Base-by-base conservation (phyloP, 768 basidiomycete genomes). In the Russula abietina region DNA sequence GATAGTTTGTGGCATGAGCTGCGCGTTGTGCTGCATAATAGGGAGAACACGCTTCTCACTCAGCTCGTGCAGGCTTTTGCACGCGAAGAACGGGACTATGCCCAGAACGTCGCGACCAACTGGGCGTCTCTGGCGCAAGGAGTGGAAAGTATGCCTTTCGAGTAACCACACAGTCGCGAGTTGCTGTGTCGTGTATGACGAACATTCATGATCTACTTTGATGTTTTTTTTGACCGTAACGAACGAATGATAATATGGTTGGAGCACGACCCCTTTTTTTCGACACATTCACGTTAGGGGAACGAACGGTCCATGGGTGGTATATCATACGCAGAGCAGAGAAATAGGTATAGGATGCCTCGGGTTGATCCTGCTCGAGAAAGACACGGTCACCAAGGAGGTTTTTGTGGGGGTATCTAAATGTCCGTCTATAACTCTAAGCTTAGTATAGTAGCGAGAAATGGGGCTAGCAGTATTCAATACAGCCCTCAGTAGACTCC, bases 1-100 rank as follows among this genome's bases (percentile, higher is more conserved):
- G n/a, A 58, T 68, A 93, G 94, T 67, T 83, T 97, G 82, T 98
- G 94, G 93, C 91, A 96, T 69, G 94, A 98, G 73, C 79, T 96
- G n/a, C 85, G 91, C 26, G 90, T 93, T 19, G 87, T 98, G 41
- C 76, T 96, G 50, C 93, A 97, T 73, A 93, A 95, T 67, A 80
- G 89, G 59, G 94, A 97, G 75, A 91, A 93, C 67, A 81, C 89
- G 0, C 79, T 95, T 39, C 74, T 95, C 30, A 88, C 89, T 0
- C 79, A 87, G 64, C 77, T 88, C 2, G 84, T 88, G 63, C 85
- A 91, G 72, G 75, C 76, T 1, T 90, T 94, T 72, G 85, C 86
- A 2, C 79, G 79, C 56, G 89, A 91, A 59, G 91, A 95, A 70
- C 81, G 81, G 53, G 81, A 80, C 54, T 92, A 85, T 69, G 74